Evolutionary conservation across 148 eudicot genomes (phyloP), one percentile per base, ranked within the genome.

Genomic region (Chenopodium berlandieri): DNA sequence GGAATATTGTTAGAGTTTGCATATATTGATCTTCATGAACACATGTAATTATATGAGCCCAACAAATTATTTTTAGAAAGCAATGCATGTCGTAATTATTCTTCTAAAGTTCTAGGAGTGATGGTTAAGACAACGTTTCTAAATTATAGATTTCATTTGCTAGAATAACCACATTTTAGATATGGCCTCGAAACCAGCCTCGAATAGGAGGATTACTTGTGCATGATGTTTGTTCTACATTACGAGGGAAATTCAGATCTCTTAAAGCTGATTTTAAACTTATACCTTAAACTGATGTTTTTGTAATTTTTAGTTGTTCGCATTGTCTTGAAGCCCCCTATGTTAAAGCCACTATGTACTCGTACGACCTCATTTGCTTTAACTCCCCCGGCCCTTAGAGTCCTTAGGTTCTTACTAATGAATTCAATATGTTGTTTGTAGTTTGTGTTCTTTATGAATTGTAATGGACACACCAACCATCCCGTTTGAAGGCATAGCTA

Each of bases 401-500:
- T 50, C 54, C 54, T 50, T 50, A 50, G 14, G n/a, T 19, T 25
- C 62, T 74, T 7, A 23, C 27, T 76, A 50, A 48, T 13, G 67
- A 68, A 9, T 54, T n/a, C 23, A 27, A 31, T 20, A n/a, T 8
- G 10, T 22, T 70, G 32, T 69, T 20, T 54, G 22, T 54, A 71
- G 63, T 31, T n/a, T 31, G 46, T 9, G 48, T 75, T 40, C 17
- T 72, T 48, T 40, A 32, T 73, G 77, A 17, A 66, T 56, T 44
- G 80, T 30, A 54, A 90, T 90, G 91, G 87, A 87, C 73, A 79
- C 70, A 63, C 75, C 90, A 69, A 80, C 78, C 77, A 46, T 75
- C 54, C 92, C 92, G 25, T 86, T 88, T 48, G 75, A 81, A 79
- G 89, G 92, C 32, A 63, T 88, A 75, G 73, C 78, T 13, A 78